Evolutionary conservation across 768 basidiomycete genomes (phyloP).

Genomic region (Tubosaeta brunneosetosa): DNA sequence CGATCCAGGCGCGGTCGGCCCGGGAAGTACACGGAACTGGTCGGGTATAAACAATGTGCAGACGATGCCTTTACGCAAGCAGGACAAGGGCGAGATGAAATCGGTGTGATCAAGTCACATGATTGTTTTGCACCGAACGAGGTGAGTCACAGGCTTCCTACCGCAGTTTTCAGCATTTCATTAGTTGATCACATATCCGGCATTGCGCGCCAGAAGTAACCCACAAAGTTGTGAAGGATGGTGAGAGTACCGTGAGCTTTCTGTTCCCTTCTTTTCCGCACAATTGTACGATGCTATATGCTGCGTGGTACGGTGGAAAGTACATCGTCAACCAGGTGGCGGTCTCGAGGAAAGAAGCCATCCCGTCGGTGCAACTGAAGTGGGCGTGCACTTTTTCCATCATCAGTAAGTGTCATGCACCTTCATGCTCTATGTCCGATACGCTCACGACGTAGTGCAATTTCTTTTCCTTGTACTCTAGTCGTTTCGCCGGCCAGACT

Average conservation of each 20-base stretch:
- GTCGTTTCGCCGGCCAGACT: background rate
- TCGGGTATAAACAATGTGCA: constrained; percentile 64
- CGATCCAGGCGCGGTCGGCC: constrained; percentile 56
- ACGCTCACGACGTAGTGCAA: constrained; percentile 51
- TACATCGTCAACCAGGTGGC: constrained; percentile 68
- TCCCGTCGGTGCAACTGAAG: constrained; percentile 72
- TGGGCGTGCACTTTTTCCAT: constrained; percentile 81
- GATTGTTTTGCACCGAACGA: constrained; percentile 83
- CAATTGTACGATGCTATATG: background rate
- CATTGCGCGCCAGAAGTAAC: constrained; percentile 61
- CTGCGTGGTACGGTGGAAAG: constrained; percentile 52
- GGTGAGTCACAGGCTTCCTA: constrained; percentile 32
- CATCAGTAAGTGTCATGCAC: constrained; percentile 46
- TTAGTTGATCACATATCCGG: constrained; percentile 70
- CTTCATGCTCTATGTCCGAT: background rate
- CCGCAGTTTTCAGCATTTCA: background rate
- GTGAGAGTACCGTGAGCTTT: constrained; percentile 69
- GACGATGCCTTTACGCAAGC: constrained; percentile 66
- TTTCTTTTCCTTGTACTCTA: constrained; percentile 20
- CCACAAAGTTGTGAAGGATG: constrained; percentile 60
- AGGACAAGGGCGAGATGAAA: constrained; percentile 60
- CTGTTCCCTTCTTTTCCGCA: background rate
- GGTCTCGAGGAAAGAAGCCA: constrained; percentile 83
- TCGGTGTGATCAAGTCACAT: constrained; percentile 79
- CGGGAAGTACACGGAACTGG: constrained; percentile 63